Base-by-base conservation (phyloP, 345 rosid species). In the Populus nigra region DNA sequence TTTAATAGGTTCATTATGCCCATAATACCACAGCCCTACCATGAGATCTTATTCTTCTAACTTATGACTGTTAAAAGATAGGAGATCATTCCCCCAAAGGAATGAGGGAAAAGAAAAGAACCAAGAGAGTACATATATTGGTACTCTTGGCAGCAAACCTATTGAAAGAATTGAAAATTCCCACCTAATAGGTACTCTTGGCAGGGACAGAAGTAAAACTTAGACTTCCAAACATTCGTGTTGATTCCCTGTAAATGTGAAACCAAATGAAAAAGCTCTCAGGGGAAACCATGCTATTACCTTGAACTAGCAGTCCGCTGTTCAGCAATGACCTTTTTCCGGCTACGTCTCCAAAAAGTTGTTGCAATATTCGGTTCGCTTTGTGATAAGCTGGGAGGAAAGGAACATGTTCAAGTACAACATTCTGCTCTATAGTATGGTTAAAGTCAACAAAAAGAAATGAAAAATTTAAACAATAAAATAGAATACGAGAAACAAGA, bases 241-340 rank as follows among this genome's bases (percentile, higher is more conserved):
- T 23, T 27, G 10, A 47, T 49, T 38, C 45, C 33, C n/a, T 49
- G 33, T 13, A 68, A 47, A 35, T 57, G 39, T 35, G 25, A 62
- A 80, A 72, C 66, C 65, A 65, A 67, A 29, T 77, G 41, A 74
- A 25, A 73, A 75, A 82, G 76, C 75, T 75, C 80, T 77, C 15
- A 78, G 82, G 79, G 72, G 65, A 80, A 88, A 94, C 97, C 63
- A 59, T 59, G 63, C 29, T n/a, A 59, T 0, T 10, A 59, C 63
- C 99, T 94, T 79, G 97, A 94, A 89, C 95, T 89, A 79, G 94
- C 96, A 83, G 97, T 94, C 86, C 96, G 88, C 85, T 90, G 98
- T 83, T 96, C 98, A 33, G 93, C 92, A 85, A 91, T 92, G 83
- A 87, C 93, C 89, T 90, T 96, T 84, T 90, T 89, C 87, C 98